Conservation (phyloP, 352 stramenopile species). For the Pythium vanterpoolii region DNA sequence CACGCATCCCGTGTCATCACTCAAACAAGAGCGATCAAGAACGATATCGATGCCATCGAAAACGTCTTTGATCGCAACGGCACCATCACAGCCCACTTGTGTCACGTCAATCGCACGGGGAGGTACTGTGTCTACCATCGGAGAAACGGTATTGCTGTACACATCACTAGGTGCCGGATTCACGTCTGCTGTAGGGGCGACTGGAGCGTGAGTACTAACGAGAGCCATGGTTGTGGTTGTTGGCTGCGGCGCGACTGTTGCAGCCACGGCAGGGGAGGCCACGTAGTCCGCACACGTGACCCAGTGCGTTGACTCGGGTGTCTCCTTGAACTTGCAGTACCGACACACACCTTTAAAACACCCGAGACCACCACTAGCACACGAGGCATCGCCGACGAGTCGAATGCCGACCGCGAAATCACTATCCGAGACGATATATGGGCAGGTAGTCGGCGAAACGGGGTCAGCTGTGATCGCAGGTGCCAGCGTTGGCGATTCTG, state of each 20-base stretch:
- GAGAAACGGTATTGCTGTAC: background rate
- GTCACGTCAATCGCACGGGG: background rate
- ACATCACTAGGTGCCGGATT: background rate
- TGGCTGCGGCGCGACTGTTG: too few species aligned
- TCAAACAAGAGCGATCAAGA: background rate
- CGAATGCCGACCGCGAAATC: conserved; percentile 15
- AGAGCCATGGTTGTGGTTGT: background rate
- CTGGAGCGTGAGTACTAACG: background rate
- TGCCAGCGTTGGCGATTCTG: background rate
- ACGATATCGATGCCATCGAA: background rate
- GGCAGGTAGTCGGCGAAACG: background rate
- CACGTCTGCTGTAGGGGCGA: background rate
- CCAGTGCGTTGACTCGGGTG: conserved; percentile 11
- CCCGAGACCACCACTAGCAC: conserved; percentile 15
- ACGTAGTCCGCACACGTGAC: background rate
- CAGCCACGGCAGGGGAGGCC: too few species aligned
- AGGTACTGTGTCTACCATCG: background rate
- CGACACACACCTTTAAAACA: conserved; percentile 22
- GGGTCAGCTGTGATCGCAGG: background rate
- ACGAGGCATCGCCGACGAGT: conserved; percentile 26
- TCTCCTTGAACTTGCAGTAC: conserved; percentile 20
- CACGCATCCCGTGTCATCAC: background rate
- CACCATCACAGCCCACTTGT: background rate
- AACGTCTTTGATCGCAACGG: background rate
- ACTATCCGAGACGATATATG: conserved; percentile 22